Percentiles rank a stretch among this genome's conserved stretches.
phyloP scores from a whole-genome alignment of 345 rosid genomes.

The Salix viminalis region DNA sequence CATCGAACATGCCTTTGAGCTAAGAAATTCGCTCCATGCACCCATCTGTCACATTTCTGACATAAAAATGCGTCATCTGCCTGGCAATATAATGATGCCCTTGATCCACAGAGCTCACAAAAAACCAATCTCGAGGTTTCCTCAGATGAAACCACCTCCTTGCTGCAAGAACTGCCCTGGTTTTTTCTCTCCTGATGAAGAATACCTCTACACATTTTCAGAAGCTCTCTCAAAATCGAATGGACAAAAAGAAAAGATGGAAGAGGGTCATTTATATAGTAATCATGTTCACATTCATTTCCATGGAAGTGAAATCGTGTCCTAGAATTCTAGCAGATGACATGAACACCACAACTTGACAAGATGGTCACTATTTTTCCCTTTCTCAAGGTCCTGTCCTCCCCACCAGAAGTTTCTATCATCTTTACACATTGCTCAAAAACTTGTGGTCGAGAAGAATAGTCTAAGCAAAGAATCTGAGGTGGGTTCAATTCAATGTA shows the following conservation, averaged over 20 bases:
- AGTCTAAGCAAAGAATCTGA: slow-evolving; percentile 9
- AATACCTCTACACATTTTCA: slow-evolving; percentile 53
- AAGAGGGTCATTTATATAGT: neutral
- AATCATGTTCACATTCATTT: slow-evolving; percentile 1
- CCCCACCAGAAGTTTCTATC: neutral
- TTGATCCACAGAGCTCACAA: slow-evolving; percentile 63
- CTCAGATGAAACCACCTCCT: slow-evolving; percentile 5
- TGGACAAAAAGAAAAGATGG: neutral
- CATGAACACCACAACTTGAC: slow-evolving; percentile 23
- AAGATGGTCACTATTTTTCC: slow-evolving; percentile 8
- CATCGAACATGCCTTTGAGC: slow-evolving; percentile 74
- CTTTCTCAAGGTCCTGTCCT: neutral
- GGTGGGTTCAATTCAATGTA: neutral
- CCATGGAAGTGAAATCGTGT: neutral
- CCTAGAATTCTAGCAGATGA: slow-evolving; percentile 15
- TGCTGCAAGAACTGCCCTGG: slow-evolving; percentile 7
- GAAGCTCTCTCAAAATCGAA: neutral
- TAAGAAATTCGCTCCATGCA: slow-evolving; percentile 76
- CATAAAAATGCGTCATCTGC: slow-evolving; percentile 81
- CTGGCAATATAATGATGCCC: slow-evolving; percentile 63
- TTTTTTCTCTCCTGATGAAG: slow-evolving; percentile 23
- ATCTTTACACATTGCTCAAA: neutral
- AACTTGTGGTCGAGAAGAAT: slow-evolving; percentile 32
- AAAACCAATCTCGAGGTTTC: slow-evolving; percentile 17
- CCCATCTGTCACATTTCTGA: slow-evolving; percentile 60